Evolutionary conservation across 169 alveolate species (phyloP).

Genomic region (Plasmodium vivax): DNA sequence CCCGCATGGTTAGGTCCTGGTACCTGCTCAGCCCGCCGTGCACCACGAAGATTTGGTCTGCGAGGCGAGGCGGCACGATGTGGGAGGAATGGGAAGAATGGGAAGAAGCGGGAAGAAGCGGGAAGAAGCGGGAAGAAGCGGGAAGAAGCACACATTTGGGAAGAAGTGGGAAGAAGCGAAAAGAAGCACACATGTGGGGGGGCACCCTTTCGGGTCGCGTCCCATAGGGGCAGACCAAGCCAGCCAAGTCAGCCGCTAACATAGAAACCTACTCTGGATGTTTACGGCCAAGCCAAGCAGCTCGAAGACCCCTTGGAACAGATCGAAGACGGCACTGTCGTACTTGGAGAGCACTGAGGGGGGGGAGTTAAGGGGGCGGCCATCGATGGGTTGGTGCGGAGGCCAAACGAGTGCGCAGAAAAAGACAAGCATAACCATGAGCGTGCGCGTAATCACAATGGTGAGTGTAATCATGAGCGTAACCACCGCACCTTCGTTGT

Average conservation of each 20-base stretch:
- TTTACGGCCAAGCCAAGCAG: slow-evolving; percentile 88
- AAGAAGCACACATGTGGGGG: too few species aligned
- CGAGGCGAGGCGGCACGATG: neutral
- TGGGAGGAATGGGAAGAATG: too few species aligned
- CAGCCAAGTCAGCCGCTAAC: neutral
- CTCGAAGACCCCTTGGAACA: slow-evolving; percentile 90
- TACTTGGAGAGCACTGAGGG: slow-evolving; percentile 82
- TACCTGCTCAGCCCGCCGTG: slow-evolving; percentile 93
- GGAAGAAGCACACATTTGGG: neutral
- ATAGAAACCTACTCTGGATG: slow-evolving; percentile 83
- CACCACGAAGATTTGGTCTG: slow-evolving; percentile 83
- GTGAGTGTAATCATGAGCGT: neutral
- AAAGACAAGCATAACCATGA: neutral
- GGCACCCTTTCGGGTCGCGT: neutral
- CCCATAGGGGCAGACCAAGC: neutral
- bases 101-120: too few species aligned
- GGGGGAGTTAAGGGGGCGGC: neutral
- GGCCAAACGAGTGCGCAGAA: neutral
- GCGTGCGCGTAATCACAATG: neutral
- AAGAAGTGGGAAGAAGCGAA: too few species aligned
- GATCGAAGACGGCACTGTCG: slow-evolving; percentile 89
- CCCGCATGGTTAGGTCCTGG: slow-evolving; percentile 87
- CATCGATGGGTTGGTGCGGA: neutral
- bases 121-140: neutral
- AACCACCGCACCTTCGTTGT: slow-evolving; percentile 83